Base-by-base conservation (phyloP, 331 rosid species). In the Ulmus americana region DNA sequence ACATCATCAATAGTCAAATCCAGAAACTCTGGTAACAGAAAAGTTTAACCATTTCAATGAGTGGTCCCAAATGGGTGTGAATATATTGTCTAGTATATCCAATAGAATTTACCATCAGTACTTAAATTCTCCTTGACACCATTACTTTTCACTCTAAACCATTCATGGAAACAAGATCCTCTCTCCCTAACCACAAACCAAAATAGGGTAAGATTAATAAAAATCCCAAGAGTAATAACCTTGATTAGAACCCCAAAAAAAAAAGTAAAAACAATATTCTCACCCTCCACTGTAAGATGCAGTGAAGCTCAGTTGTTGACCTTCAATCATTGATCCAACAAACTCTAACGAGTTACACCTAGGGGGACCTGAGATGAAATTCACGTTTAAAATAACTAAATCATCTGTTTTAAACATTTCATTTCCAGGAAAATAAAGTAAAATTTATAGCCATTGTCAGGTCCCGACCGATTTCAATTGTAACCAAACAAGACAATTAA, bases 261-360 rank as follows among this genome's bases (percentile, higher is more conserved):
- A 65, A 69, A 48, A 55, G 59, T 40, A 50, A 18, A 57, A 18
- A 57, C 62, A 63, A 28, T 76, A 81, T 67, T 61, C 95, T 74
- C 68, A 94, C 99, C 99, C 99, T 75, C 99, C 98, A 40, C 77
- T 87, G 70, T 94, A 94, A 56, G 86, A 76, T 66, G 84, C 90
- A 72, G 65, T 75, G 64, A 94, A 85, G 81, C 79, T 80, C 84
- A 94, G 75, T 54, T 80, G 76, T 66, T 84, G 95, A 42, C 98
- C 98, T 78, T 94, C 97, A 46, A 81, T 73, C 84, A 85, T 63
- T 46, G 86, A 83, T 76, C 98, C 98, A 60, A 66, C 66, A 76
- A 94, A 82, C 76, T 89, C 95, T 62, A 94, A 72, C 22, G 83
- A 80, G 38, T 66, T 88, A 76, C 98, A 94, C 49, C 78, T 89